Conservation (phyloP, 1,139 yeast genomes). For the Zhuliangozyma parablackwelliae region DNA sequence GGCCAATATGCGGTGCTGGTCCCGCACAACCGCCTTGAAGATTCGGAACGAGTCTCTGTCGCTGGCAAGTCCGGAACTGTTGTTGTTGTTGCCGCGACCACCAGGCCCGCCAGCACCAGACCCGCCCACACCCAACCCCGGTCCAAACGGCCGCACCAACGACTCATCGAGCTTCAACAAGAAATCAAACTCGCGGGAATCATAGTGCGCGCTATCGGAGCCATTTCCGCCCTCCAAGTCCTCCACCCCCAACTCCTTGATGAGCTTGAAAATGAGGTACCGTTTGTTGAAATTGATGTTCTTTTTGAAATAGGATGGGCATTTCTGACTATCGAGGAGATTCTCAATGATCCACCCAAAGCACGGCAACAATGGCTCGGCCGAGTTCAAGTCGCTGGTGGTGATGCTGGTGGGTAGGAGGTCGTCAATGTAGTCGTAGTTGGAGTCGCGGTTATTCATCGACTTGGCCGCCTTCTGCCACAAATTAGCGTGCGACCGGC, state of each 20-base stretch:
- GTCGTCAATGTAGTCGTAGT: constrained; percentile 28
- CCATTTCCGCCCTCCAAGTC: constrained; percentile 19
- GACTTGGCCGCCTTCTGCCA: constrained; percentile 57
- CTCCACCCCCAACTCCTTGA: constrained; percentile 40
- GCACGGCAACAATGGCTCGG: constrained; percentile 61
- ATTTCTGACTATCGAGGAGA: constrained; percentile 32
- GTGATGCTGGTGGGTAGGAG: constrained; percentile 32
- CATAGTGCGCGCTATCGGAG: constrained; percentile 21
- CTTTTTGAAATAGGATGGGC: constrained; percentile 29
- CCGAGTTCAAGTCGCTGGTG: constrained; percentile 25
- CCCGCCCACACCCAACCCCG: constrained; percentile 8
- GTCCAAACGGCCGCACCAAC: constrained; percentile 14
- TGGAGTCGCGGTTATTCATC: constrained; percentile 10
- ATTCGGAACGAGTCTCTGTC: constrained; percentile 27
- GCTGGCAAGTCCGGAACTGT: constrained; percentile 8
- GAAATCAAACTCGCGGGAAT: constrained; percentile 44
- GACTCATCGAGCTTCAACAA: constrained; percentile 40
- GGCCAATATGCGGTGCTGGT: constrained; percentile 32
- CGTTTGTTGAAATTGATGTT: constrained; percentile 41
- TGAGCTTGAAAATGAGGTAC: constrained; percentile 37
- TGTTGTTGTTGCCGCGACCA: constrained; percentile 12
- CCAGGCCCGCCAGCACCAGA: too few species aligned
- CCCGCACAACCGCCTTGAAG: constrained; percentile 29
- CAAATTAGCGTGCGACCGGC: constrained; percentile 59
- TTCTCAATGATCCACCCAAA: constrained; percentile 62